A percentile compares a stretch with the other conserved stretches of the same genome.
These are phyloP conservation scores for Melastoma malabathricum DNA, from an alignment of 345 rosid species.

Conservation along the genomic window DNA sequence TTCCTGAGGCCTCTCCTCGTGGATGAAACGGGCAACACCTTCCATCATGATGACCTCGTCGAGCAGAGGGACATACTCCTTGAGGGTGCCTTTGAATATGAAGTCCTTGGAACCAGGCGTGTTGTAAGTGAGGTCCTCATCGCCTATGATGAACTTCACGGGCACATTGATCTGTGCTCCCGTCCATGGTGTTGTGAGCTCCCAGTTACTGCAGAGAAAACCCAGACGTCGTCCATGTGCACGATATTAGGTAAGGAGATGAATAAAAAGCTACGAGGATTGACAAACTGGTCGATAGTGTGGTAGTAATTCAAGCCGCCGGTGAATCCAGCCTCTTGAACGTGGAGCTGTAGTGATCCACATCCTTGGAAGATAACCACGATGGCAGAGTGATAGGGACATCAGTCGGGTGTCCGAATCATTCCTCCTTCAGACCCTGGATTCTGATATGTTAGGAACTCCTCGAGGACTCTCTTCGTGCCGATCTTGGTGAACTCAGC, in stretches of 20 bases:
- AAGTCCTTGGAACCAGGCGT: conserved; percentile 11
- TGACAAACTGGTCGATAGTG: conserved; percentile 30
- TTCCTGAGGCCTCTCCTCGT: conserved; percentile 21
- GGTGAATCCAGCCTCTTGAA: conserved; percentile 57
- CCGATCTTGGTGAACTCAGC: conserved; percentile 37
- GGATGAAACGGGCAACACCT: conserved; percentile 25
- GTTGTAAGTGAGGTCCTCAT: conserved; percentile 19
- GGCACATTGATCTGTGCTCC: conserved; percentile 43
- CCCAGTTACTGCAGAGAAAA: conserved; percentile 44
- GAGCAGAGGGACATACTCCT: conserved; percentile 13
- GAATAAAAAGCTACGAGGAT: too few species aligned
- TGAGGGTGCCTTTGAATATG: conserved; percentile 16
- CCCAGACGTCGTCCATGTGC: too few species aligned
- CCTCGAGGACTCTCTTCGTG: conserved; percentile 35
- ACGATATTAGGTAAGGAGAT: too few species aligned
- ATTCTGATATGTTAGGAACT: conserved; percentile 26
- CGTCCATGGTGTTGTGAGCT: conserved; percentile 56
- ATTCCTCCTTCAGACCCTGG: conserved; percentile 40
- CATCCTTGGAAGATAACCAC: conserved; percentile 52
- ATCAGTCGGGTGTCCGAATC: conserved; percentile 21
- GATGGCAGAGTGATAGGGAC: conserved; percentile 32
- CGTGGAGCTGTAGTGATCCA: conserved; percentile 31
- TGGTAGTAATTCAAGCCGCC: conserved; percentile 79
- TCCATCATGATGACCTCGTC: conserved; percentile 22
- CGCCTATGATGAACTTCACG: conserved; percentile 44